phyloP scores from a whole-genome alignment of 2,329 filamentous ascomycete species.

The Exophiala lecanii-corni region DNA sequence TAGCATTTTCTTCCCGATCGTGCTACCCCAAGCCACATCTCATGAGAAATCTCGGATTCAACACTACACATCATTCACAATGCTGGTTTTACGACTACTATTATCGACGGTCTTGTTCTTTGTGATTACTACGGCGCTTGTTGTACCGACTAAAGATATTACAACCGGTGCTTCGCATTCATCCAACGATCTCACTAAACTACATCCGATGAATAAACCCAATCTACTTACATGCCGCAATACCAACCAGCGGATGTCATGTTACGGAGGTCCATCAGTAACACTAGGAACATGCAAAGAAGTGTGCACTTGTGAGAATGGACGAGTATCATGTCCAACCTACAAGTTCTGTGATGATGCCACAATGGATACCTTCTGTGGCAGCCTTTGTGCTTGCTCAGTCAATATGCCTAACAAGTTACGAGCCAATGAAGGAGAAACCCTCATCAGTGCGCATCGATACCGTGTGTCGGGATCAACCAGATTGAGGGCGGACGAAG shows the following conservation, averaged over 20 bases:
- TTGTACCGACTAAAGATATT: background rate
- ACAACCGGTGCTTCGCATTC: background rate
- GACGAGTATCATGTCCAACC: constrained; percentile 9
- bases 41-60: no score
- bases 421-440: background rate
- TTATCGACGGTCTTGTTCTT: background rate
- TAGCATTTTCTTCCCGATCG: background rate
- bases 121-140: background rate
- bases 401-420: background rate
- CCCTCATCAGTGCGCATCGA: background rate
- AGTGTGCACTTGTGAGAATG: constrained; percentile 8
- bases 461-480: background rate
- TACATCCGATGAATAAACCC: constrained; percentile 2
- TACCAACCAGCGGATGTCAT: constrained; percentile 11
- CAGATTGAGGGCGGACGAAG: background rate
- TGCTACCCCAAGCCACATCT: no score
- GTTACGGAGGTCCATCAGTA: constrained; percentile 9
- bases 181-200: constrained; percentile 2
- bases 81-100: no score
- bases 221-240: constrained; percentile 6
- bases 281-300: constrained; percentile 4
- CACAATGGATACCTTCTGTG: constrained; percentile 15
- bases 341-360: constrained; percentile 14
- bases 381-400: constrained; percentile 5
- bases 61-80: no score